Conservation (phyloP, 2,329 filamentous ascomycete species). For the Didymella arachidicola region DNA sequence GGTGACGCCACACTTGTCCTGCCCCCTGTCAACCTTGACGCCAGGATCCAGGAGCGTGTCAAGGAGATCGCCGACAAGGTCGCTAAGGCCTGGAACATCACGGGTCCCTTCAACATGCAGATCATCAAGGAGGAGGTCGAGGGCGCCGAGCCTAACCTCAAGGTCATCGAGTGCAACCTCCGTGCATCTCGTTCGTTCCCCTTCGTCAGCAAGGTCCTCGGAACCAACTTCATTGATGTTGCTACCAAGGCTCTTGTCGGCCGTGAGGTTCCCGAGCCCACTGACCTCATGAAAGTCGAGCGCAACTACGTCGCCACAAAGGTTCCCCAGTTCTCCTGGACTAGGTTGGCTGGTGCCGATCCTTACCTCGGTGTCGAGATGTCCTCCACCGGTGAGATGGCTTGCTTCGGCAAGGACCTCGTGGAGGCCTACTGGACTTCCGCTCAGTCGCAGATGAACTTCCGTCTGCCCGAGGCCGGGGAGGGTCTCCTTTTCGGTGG, state of each 20-base stretch:
- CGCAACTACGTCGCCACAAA: constrained; percentile 95
- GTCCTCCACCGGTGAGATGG: constrained; percentile 96
- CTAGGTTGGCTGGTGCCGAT: constrained; percentile 93
- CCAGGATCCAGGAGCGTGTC: constrained; percentile 79
- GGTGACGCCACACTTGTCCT: constrained; percentile 95
- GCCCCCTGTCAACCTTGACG: constrained; percentile 81
- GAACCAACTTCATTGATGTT: constrained; percentile 94
- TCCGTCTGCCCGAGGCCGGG: constrained; percentile 92
- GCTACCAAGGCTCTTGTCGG: constrained; percentile 92
- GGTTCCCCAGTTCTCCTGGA: constrained; percentile 99
- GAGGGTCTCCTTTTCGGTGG: constrained; percentile 96
- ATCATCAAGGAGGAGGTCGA: constrained; percentile 92
- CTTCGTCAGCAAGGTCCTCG: constrained; percentile 96
- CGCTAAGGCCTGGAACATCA: constrained; percentile 95
- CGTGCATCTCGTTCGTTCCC: constrained; percentile 97
- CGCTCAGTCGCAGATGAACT: constrained; percentile 98
- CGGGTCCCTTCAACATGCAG: constrained; percentile 99
- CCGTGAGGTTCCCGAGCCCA: constrained; percentile 81
- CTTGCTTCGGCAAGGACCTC: constrained; percentile 95
- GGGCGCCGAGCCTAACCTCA: constrained; percentile 77
- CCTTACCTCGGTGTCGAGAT: constrained; percentile 98
- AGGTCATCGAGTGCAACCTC: constrained; percentile 98
- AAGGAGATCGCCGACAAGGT: constrained; percentile 98
- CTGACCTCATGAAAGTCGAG: constrained; percentile 87
- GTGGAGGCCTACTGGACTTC: constrained; percentile 98